Base-by-base conservation (phyloP, 371 early-diverging fungal genomes). In the Fennellomyces sp. region DNA sequence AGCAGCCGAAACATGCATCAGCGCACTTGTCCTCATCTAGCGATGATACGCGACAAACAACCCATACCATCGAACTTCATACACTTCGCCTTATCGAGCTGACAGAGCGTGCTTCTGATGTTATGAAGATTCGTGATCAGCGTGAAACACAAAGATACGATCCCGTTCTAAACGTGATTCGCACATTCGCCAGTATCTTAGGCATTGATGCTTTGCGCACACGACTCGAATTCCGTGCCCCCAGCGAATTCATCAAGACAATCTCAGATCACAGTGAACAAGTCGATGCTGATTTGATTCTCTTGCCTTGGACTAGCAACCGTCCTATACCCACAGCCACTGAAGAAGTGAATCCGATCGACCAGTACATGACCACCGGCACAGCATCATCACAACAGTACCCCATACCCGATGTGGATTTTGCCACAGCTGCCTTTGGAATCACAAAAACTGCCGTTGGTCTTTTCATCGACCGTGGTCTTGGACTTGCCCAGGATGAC, bases 381-480 rank as follows among this genome's bases (percentile, higher is more conserved):
- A 6, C 23, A 17, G 10, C 45, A 45, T 11, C 45, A 45, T 15
- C 19, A 45, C n/a, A 10, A 36, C 51, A 51, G 23, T 64, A 56
- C 27, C 60, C 36, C 17, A 12, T 58, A 5, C n/a, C 60, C 12
- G 72, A 68, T 45, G 31, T 42, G 12, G 65, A 65, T 12, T 72
- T 68, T 61, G 65, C 57, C 3, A 41, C 38, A 7, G 50, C 52
- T 5, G 68, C 66, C 0, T 74, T 60, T 33, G 50, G 53, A 0
- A 60, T 67, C 5, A 27, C n/a, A 3, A 64, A 63, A 13, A 59
- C 53, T 12, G 35, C 61, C 0, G 56, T 65, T 8, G 90, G 77
- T 15, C 76, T 91, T 27, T 88, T 91, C 64, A 77, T 91, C 38
- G 91, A 93, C 60, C 82, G 89, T 17, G 92, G 93, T 1, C 78